Evolutionary conservation across 768 basidiomycete species (phyloP).

Genomic region (Cyathus striatus): DNA sequence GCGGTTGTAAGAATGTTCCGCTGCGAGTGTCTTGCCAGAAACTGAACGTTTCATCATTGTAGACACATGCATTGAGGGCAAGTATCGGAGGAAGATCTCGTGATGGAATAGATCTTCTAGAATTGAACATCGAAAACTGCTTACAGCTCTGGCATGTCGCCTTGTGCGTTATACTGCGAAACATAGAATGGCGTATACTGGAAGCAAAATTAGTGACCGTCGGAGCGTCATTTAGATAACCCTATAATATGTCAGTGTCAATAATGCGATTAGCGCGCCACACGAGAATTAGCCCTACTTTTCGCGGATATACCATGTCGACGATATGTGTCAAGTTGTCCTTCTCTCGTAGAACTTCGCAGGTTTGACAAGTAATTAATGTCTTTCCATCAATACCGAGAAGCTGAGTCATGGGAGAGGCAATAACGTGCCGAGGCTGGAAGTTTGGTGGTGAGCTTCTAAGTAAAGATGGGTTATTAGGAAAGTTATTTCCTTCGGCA

Average conservation of each 20-base stretch:
- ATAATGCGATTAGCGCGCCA: background rate
- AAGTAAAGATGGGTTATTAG: slow-evolving; percentile 51
- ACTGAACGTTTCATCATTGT: slow-evolving; percentile 66
- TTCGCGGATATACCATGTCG: slow-evolving; percentile 84
- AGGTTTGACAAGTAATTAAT: slow-evolving; percentile 67
- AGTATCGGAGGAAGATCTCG: slow-evolving; percentile 76
- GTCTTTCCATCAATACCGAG: slow-evolving; percentile 78
- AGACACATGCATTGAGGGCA: slow-evolving; percentile 80
- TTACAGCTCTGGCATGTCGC: slow-evolving; percentile 84
- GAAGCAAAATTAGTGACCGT: slow-evolving; percentile 51
- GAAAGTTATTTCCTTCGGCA: slow-evolving; percentile 63
- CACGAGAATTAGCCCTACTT: slow-evolving; percentile 36
- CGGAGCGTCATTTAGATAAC: slow-evolving; percentile 25
- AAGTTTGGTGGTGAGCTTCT: slow-evolving; percentile 15
- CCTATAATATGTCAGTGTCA: slow-evolving; percentile 14
- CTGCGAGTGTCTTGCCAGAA: slow-evolving; percentile 70
- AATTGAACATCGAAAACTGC: slow-evolving; percentile 68
- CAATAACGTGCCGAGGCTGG: slow-evolving; percentile 22
- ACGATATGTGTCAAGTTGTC: slow-evolving; percentile 78
- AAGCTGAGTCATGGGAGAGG: slow-evolving; percentile 82
- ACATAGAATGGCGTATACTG: slow-evolving; percentile 69
- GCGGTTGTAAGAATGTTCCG: slow-evolving; percentile 56
- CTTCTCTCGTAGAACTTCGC: slow-evolving; percentile 68
- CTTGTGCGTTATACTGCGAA: slow-evolving; percentile 81
- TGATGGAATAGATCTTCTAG: slow-evolving; percentile 59